Evolutionary conservation across 2,329 filamentous ascomycete genomes (phyloP), one percentile per base, ranked within the genome.

Genomic region (Fusarium lyarnte): DNA sequence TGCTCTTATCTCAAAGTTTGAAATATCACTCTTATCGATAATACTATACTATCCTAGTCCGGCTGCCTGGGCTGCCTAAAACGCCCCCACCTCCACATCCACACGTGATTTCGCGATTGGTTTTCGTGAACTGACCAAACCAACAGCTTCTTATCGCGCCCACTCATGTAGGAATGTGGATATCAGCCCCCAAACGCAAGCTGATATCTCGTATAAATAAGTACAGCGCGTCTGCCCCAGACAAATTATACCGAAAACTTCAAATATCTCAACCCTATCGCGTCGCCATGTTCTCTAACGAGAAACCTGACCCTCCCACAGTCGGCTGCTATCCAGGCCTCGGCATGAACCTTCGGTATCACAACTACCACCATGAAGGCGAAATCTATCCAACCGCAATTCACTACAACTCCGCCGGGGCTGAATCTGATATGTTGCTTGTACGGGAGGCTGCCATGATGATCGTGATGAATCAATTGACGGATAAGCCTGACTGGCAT

Each of bases 401-500:
- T 7, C 51, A 63, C 3, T 27, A 25, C 0, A 36, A 39, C 13
- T 63, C 38, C 1, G 1, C 0, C 4, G 55, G 67, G 3, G 6
- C 21, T 6, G 8, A 36, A 0, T 72, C 69, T 0, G 64, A 69
- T 12, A 51, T 75, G 43, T 33, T 75, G 3, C 39, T 69, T 3
- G 27, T 73, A 1, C 53, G 76, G 1, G 76, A 77, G 41, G 70
- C 65, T 9, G 71, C 66, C 3, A 79, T 79, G 78, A 70, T 79
- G 72, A 69, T 66, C 29, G 38, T 78, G 21, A 79, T 79, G 75
- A 60, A 79, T 21, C 60, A 57, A 4, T 31, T 79, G 21, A 79
- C 76, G 0, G 77, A 79, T 2, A 79, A 79, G 31, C 67, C 69
- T 3, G 41, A 78, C 13, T 79, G 76, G 73, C 65, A 77, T 6